Base-by-base conservation (phyloP, 805 yeast species). In the Schizosaccharomyces octosporus region DNA sequence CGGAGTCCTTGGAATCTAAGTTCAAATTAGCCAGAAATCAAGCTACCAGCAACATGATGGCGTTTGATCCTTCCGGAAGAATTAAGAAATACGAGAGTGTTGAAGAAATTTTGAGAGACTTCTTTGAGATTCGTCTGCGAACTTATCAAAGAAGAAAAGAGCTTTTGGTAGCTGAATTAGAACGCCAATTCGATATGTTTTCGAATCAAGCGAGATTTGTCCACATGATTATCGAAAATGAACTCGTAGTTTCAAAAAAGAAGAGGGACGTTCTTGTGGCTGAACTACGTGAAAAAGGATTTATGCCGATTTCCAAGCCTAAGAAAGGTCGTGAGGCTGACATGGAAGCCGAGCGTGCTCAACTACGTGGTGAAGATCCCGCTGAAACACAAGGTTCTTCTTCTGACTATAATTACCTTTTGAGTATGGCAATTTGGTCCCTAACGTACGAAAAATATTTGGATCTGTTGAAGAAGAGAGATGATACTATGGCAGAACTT, bases 361-460 rank as follows among this genome's bases (percentile, higher is more conserved):
- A 70, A 39, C 71, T 67, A 21, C 72, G 68, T 1, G 76, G 72
- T 11, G 79, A 74, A 41, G 79, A 72, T 15, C 68, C 66, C 2
- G 75, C 68, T 6, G 73, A 65, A 5, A 73, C 66, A 9, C 67
- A 62, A 4, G 63, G 45, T 11, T 66, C 63, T 54, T 81, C 77
- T 61, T 79, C 87, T 9, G 76, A 83, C 5, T 90, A 81, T 71
- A 97, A 93, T 68, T 93, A 93, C 67, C 76, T 93, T 64, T 76
- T 93, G 61, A 94, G 93, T 15, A 85, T 93, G 95, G 80, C 88
- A 43, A 82, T 93, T 65, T 87, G 96, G 93, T 84, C 96, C 48
- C 79, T 93, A 69, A 90, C 98, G 0, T 78, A 77, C 63, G 98
- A 93, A 72, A 79, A 93, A 66, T 93, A 89, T 69, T 89, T 87